Evolutionary conservation across 306 rosid genomes (phyloP), one percentile per base, ranked within the genome.

Genomic region (Pyrus betulifolia): DNA sequence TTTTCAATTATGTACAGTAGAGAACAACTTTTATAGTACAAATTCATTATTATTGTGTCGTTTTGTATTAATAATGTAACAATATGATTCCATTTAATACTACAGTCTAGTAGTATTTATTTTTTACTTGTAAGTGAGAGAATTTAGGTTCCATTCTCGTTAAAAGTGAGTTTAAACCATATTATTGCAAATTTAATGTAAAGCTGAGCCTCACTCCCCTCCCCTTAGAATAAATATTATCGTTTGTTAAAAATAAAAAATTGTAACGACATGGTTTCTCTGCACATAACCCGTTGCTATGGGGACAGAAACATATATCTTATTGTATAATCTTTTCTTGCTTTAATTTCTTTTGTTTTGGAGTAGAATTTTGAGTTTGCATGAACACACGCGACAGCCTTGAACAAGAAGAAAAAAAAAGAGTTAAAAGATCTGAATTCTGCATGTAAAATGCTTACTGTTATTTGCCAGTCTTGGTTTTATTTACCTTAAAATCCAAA

Each of bases 1-100:
- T 38, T 84, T 84, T 60, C 82, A 64, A 62, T 80, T 70, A 62
- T 44, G 66, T 21, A 78, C 69, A 69, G 11, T 12, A 58, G 17
- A 42, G 71, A 71, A 65, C 3, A 59, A 51, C 23, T 25, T 15
- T 17, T 17, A 10, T 9, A 13, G 6, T 5, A 58, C 15, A 9
- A 1, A 0, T 58, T n/a, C 3, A 21, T 15, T 51, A 6, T 17
- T 51, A 51, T 17, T 2, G 1, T 17, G 55, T 2, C 1, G 1
- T 51, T 51, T 6, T 15, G 1, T 15, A 17, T 5, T 15, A 49
- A 49, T 15, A 2, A 49, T 49, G 3, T 5, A 40, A 40, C 0
- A 40, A 0, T 9, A 40, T 40, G 11, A 35, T 35, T 35, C 0
- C 0, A 5, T 1, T 33, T 33, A 33, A 1, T 33, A 35, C 40